Evolutionary conservation across 495 filamentous ascomycete genomes (phyloP).

Genomic region (Niebla homalea): DNA sequence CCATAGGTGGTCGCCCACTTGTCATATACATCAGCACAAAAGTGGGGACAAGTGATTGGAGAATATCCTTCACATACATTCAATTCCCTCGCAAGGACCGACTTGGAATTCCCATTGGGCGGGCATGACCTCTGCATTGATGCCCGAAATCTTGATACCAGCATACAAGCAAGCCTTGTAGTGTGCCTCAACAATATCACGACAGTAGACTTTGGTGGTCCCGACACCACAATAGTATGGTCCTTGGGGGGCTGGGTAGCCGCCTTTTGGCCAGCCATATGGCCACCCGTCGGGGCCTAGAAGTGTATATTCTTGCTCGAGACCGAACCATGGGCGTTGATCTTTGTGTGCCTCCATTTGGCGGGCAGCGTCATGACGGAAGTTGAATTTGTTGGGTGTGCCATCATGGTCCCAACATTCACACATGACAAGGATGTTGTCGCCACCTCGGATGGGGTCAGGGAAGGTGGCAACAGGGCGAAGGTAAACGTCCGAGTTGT

Average conservation of each 20-base stretch:
- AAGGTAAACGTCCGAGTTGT: constrained; percentile 97
- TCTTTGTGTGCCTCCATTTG: constrained; percentile 78
- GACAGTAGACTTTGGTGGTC: constrained; percentile 92
- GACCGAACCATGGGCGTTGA: constrained; percentile 90
- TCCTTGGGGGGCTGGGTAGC: constrained; percentile 93
- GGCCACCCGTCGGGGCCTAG: constrained; percentile 78
- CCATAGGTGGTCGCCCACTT: constrained; percentile 96
- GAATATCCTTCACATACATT: constrained; percentile 37
- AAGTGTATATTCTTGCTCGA: constrained; percentile 95
- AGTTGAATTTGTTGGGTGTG: constrained; percentile 97
- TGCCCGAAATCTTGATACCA: constrained; percentile 88
- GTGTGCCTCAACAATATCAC: constrained; percentile 97
- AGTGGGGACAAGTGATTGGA: not conserved
- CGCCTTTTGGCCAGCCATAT: constrained; percentile 90
- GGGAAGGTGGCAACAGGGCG: constrained; percentile 81
- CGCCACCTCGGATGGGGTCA: constrained; percentile 75
- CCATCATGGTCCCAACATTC: constrained; percentile 97
- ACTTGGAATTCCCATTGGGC: constrained; percentile 99
- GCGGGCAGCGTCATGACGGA: constrained; percentile 76
- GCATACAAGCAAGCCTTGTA: constrained; percentile 94
- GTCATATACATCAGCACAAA: constrained; percentile 16
- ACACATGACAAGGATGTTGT: constrained; percentile 84
- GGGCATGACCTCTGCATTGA: constrained; percentile 98
- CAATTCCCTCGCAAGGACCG: constrained; percentile 84
- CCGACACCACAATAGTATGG: constrained; percentile 99